Base-by-base conservation (phyloP, 2,329 filamentous ascomycete species). In the Pochonia chlamydosporia region DNA sequence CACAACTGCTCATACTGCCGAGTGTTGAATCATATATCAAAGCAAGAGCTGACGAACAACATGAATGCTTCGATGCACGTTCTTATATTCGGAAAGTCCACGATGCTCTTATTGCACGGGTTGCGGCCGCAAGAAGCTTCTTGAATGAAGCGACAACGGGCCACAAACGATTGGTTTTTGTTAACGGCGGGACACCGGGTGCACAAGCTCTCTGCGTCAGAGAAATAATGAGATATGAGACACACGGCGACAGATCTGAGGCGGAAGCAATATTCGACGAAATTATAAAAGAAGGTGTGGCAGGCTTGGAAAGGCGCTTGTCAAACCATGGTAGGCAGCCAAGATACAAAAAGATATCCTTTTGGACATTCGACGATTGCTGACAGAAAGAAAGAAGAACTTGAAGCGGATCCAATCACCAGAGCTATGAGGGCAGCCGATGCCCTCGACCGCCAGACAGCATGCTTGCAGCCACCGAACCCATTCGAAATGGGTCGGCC, bases 341-440 rank as follows among this genome's bases (percentile, higher is more conserved):
- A 14, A 16, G 45, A 13, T 39, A 46, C n/a, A 18, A 24, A 31
- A 14, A 16, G 45, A 13, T 39, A 46, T 18, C 16, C 41, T 4
- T 49, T 50, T 20, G 44, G 37, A 13, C 39, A 30, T 25, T 31
- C 41, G 30, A 23, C 18, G n/a, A 30, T 24, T 24, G 18, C 37
- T 14, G 31, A 41, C 7, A 23, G n/a, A n/a, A n/a, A 35, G 49
- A 54, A 56, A n/a, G 63, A 70, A 35, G 76, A 81, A 54, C 75
- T 76, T 49, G 55, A 59, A 30, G 64, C 70, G 36, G 77, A 81
- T 54, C 76, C 76, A 39, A 74, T 71, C 48, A 72, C 69, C 20
- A 69, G 65, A 54, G 78, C 78, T 30, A 82, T 82, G 76, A 69
- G 74, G 55, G 78, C 77, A 14, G 79, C 79, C 7, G 79, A 82